Percentiles rank a stretch among this genome's conserved stretches.
Conservation (phyloP, 345 rosid species). For the Citrus glauca region DNA sequence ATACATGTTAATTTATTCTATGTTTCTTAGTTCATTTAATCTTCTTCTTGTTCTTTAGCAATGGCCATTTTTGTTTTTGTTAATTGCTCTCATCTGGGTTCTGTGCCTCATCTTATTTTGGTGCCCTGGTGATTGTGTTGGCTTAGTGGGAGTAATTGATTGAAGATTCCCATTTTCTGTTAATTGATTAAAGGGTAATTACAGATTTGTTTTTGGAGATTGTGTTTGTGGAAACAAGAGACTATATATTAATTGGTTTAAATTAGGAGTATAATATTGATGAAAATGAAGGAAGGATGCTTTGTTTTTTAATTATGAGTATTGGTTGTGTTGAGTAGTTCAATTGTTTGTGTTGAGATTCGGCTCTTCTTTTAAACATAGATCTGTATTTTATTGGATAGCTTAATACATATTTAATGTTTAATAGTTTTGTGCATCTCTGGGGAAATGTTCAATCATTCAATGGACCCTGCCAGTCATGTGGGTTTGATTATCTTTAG, state of each 20-base stretch:
- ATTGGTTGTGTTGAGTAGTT: neutral
- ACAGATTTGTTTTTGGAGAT: conserved; percentile 7
- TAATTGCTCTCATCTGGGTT: neutral
- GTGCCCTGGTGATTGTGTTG: neutral
- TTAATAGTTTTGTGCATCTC: neutral
- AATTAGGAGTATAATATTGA: neutral
- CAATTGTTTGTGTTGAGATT: neutral
- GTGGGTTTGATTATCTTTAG: neutral
- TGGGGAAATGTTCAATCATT: neutral
- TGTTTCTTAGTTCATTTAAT: conserved; percentile 9
- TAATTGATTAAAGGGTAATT: neutral
- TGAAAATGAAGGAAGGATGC: neutral
- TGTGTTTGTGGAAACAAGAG: conserved; percentile 5
- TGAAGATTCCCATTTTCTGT: neutral
- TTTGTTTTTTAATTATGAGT: neutral
- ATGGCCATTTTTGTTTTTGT: neutral
- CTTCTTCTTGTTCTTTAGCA: neutral
- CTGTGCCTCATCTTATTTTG: neutral
- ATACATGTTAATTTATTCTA: conserved; percentile 17
- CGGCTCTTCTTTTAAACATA: conserved; percentile 4
- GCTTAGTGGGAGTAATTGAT: neutral
- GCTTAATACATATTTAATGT: neutral
- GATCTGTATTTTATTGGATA: neutral
- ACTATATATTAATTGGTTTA: neutral
- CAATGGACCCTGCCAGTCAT: neutral